Evolutionary conservation across 1,284 basidiomycete genomes (phyloP).

Genomic region (Cystobasidium sp.): DNA sequence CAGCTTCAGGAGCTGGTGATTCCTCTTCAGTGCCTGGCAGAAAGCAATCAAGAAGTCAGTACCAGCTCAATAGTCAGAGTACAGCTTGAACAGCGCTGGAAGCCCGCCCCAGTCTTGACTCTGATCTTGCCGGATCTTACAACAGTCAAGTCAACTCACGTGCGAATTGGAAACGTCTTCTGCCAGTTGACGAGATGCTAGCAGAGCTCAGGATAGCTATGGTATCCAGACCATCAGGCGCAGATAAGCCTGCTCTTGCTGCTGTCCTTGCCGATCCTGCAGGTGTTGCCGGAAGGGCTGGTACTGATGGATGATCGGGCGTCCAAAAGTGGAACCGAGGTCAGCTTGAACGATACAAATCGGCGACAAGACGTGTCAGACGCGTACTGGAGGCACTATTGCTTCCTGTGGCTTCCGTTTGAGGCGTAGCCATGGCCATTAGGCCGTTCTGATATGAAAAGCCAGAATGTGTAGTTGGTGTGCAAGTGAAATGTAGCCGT

Average conservation of each 20-base stretch:
- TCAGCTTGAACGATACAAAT: not conserved
- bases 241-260: not conserved
- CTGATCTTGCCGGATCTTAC: not conserved
- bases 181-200: not conserved
- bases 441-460: not conserved
- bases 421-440: not conserved
- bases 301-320: not conserved
- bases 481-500: too few relatives aligned
- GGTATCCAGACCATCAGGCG: not conserved
- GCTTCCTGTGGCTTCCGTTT: not conserved
- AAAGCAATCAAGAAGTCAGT: not conserved
- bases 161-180: constrained; percentile 6
- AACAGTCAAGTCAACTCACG: not conserved
- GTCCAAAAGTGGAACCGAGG: not conserved
- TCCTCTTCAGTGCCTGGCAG: not conserved
- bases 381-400: not conserved
- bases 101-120: too few relatives aligned
- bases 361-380: not conserved
- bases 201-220: constrained; percentile 5
- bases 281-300: not conserved
- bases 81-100: too few relatives aligned
- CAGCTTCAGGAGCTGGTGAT: constrained; percentile 5
- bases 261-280: not conserved
- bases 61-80: not conserved
- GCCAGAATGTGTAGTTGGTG: too few relatives aligned